These are phyloP conservation scores for Tricholoma matsutake DNA, from an alignment of 768 basidiomycete species.

Conservation along the genomic window DNA sequence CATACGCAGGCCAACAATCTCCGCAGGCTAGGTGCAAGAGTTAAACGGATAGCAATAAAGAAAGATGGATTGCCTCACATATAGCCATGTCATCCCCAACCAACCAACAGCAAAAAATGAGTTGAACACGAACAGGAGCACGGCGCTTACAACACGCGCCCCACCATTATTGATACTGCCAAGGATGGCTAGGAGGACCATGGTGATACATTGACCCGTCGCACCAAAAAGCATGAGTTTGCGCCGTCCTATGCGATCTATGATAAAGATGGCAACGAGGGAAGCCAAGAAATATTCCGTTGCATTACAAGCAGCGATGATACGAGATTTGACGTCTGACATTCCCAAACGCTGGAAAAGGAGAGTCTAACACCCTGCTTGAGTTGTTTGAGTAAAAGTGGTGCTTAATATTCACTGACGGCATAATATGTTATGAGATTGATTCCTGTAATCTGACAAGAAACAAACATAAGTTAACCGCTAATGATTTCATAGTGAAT, in stretches of 20 bases:
- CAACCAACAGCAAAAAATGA: conserved; percentile 69
- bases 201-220: conserved; percentile 52
- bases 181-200: conserved; percentile 57
- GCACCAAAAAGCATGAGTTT: conserved; percentile 72
- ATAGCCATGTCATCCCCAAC: conserved; percentile 72
- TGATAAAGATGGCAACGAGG: conserved; percentile 64
- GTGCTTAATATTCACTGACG: conserved; percentile 10
- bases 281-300: conserved; percentile 74
- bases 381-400: not conserved
- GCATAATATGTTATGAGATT: conserved; percentile 64
- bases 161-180: conserved; percentile 48
- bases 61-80: conserved; percentile 36
- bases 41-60: not conserved
- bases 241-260: conserved; percentile 72
- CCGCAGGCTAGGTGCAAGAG: conserved; percentile 45
- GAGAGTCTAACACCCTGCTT: conserved; percentile 37
- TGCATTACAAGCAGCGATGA: conserved; percentile 65
- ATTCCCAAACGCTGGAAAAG: conserved; percentile 60
- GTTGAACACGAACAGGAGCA: conserved; percentile 68
- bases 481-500: not conserved
- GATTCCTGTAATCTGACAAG: conserved; percentile 51
- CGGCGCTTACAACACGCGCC: conserved; percentile 48
- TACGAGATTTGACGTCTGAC: conserved; percentile 52
- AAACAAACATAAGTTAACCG: not conserved
- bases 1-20: conserved; percentile 60